A percentile compares a stretch with the other conserved stretches of the same genome.
Conservation (phyloP, 2,329 filamentous ascomycete species). For the Capronia epimyces region DNA sequence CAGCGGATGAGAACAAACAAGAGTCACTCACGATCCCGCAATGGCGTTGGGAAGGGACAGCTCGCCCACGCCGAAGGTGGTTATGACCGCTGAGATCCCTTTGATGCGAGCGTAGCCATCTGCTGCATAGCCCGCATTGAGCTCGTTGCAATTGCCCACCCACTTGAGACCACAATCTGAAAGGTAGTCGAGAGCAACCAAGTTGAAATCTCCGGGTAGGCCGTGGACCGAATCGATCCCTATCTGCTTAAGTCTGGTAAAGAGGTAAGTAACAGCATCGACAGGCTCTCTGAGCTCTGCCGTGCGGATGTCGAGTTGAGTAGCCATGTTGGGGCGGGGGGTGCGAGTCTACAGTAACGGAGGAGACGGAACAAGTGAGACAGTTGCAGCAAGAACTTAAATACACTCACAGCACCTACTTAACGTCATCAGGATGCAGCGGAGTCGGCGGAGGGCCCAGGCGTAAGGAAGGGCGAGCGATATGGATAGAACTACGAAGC, state of each 20-base stretch:
- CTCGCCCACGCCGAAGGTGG: conserved; percentile 57
- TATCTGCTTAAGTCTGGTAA: conserved; percentile 45
- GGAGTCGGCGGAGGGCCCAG: neutral
- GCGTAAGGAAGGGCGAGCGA: neutral
- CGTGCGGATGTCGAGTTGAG: conserved; percentile 37
- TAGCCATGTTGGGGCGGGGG: conserved; percentile 9
- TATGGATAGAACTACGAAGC: neutral
- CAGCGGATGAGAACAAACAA: conserved; percentile 22
- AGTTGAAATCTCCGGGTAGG: conserved; percentile 44
- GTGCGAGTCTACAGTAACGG: neutral
- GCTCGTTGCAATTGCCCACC: conserved; percentile 59
- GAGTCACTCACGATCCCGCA: conserved; percentile 51
- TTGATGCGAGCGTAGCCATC: conserved; percentile 70
- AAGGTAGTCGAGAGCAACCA: conserved; percentile 53
- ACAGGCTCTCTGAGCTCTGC: conserved; percentile 42
- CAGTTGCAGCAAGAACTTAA: neutral
- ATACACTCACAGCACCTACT: conserved; percentile 1
- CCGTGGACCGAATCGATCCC: conserved; percentile 50
- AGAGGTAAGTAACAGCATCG: conserved; percentile 49
- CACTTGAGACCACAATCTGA: conserved; percentile 50
- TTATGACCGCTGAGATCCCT: conserved; percentile 36
- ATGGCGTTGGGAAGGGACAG: conserved; percentile 35
- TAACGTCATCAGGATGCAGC: conserved; percentile 8
- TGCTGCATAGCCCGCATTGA: conserved; percentile 65
- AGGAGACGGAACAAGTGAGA: neutral